Evolutionary conservation across 2,329 filamentous ascomycete genomes (phyloP).

Genomic region (Fusarium graminum): DNA sequence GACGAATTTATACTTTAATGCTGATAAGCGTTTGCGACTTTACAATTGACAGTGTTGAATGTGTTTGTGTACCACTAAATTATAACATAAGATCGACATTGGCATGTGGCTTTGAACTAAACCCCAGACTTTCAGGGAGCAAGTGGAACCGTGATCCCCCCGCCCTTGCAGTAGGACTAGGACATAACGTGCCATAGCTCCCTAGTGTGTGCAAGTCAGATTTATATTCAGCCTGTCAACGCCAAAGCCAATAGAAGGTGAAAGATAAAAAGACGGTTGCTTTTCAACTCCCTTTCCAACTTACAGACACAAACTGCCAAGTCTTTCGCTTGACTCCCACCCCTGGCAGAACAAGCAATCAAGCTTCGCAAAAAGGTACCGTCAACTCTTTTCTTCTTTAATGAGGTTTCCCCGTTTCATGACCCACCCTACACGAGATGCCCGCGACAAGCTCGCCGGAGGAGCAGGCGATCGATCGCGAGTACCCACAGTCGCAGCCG

Average conservation of each 20-base stretch:
- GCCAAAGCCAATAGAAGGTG: neutral
- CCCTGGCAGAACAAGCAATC: conserved; percentile 19
- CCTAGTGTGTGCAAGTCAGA: conserved; percentile 4
- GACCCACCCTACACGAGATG: conserved; percentile 48
- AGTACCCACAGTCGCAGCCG: conserved; percentile 34
- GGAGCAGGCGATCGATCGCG: conserved; percentile 42
- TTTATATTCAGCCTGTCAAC: neutral
- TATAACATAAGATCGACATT: neutral
- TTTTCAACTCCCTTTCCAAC: conserved; percentile 11
- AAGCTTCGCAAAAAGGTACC: conserved; percentile 36
- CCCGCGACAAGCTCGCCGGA: conserved; percentile 43
- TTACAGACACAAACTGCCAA: conserved; percentile 26
- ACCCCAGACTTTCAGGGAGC: conserved; percentile 27
- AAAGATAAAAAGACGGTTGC: neutral
- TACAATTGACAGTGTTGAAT: neutral
- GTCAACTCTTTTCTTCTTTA: conserved; percentile 19
- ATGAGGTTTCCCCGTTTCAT: conserved; percentile 36
- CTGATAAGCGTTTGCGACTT: neutral
- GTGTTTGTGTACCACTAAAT: neutral
- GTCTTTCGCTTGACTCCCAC: conserved; percentile 32
- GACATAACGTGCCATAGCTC: neutral
- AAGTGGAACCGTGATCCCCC: conserved; percentile 20
- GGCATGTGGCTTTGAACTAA: conserved; percentile 40
- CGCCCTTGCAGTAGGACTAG: conserved; percentile 18
- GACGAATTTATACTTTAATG: conserved; percentile 11